phyloP scores from a whole-genome alignment of 75 land plant species.

The Picea sitchensis region DNA sequence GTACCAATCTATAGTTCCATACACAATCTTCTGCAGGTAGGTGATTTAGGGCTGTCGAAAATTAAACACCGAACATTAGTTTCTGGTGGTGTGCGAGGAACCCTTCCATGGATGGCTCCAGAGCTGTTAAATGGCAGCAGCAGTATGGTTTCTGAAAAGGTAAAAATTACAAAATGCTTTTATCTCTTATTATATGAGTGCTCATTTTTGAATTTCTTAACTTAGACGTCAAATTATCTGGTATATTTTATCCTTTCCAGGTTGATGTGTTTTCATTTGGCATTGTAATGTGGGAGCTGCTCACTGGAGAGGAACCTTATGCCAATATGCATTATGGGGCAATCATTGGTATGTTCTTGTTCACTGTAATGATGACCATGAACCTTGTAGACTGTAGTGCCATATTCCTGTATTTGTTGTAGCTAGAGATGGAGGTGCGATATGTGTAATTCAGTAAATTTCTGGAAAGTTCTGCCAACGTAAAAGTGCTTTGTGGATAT shows the following conservation, averaged over 20 bases:
- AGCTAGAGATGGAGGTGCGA: conserved; percentile 1
- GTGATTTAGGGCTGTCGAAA: conserved; percentile 92
- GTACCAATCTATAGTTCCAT: not conserved
- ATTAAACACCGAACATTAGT: conserved; percentile 89
- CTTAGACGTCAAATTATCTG: not conserved
- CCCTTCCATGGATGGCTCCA: conserved; percentile 99
- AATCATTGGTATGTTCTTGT: conserved; percentile 65
- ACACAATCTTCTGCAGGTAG: conserved; percentile 58
- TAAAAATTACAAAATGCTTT: conserved; percentile 11
- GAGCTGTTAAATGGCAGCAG: conserved; percentile 85
- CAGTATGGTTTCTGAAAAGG: conserved; percentile 84
- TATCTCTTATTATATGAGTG: not conserved
- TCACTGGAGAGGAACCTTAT: conserved; percentile 97
- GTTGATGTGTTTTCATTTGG: conserved; percentile 99
- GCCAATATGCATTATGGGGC: conserved; percentile 93
- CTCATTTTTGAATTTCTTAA: conserved; percentile 2
- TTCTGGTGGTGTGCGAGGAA: conserved; percentile 94
- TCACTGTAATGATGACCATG: not conserved
- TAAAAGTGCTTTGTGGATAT: not conserved
- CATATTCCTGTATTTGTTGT: not conserved
- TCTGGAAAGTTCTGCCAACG: not conserved
- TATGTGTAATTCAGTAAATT: not conserved
- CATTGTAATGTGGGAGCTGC: conserved; percentile 95
- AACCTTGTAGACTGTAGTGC: not conserved
- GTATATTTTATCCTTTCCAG: conserved; percentile 27